Percentiles rank a stretch among this genome's conserved stretches.
These are phyloP conservation scores for Citrus maxima DNA, from an alignment of 345 rosid species.

Conservation along the genomic window DNA sequence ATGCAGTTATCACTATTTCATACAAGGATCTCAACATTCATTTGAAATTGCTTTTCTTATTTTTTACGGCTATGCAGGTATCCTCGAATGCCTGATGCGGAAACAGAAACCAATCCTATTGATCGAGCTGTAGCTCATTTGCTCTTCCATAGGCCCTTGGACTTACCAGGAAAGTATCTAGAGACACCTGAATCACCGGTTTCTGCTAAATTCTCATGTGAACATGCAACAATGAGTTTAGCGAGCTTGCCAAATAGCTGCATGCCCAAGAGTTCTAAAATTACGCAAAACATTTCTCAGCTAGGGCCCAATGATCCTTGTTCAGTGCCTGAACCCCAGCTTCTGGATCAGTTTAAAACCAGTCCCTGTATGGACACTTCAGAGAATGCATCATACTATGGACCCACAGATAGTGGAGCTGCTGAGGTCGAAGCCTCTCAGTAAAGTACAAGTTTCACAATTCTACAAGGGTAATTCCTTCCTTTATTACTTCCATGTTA, in stretches of 20 bases:
- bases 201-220: slow-evolving; percentile 39
- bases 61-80: slow-evolving; percentile 34
- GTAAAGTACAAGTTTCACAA: slow-evolving; percentile 21
- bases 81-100: slow-evolving; percentile 48
- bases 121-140: slow-evolving; percentile 87
- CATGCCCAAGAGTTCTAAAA: slow-evolving; percentile 30
- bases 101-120: slow-evolving; percentile 85
- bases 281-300: slow-evolving; percentile 26
- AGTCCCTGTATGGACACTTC: slow-evolving; percentile 20
- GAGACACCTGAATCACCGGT: slow-evolving; percentile 59
- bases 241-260: slow-evolving; percentile 23
- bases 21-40: background rate
- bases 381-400: slow-evolving; percentile 38
- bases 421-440: slow-evolving; percentile 30
- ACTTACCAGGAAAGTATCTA: slow-evolving; percentile 40
- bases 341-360: slow-evolving; percentile 13
- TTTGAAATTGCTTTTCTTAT: background rate
- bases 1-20: background rate
- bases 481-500: slow-evolving; percentile 24
- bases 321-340: slow-evolving; percentile 18
- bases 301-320: slow-evolving; percentile 32
- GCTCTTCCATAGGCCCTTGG: slow-evolving; percentile 75
- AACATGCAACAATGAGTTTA: slow-evolving; percentile 27
- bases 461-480: slow-evolving; percentile 36
- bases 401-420: slow-evolving; percentile 35